Evolutionary conservation across 2,329 filamentous ascomycete genomes (phyloP), one percentile per base, ranked within the genome.

Genomic region (Ampelomyces quisqualis): DNA sequence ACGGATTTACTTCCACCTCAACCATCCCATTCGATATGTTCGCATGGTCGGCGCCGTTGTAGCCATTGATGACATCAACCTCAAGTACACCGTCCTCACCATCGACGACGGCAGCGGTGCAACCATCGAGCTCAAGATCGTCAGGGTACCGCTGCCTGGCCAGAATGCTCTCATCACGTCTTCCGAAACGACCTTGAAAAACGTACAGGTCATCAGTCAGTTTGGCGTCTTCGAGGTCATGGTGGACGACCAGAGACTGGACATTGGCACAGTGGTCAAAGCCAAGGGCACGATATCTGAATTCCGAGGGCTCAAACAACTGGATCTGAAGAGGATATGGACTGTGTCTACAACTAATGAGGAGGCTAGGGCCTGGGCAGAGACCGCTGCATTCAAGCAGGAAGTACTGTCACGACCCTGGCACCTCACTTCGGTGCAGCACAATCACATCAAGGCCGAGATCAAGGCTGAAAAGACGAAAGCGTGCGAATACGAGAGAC

Each of bases 101-200:
- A 51, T 85, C 8, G 81, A 85, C 59, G 81, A 85, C 51, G 76
- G 79, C 53, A 82, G 78, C 58, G 81, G 80, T 23, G 70, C 69
- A 1, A 79, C 71, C 4, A 71, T 84, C 40, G 79, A 83, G 33
- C 65, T 82, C 13, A 76, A 74, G 55, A 73, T 78, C 14, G 71
- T 75, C 27, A 62, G 67, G 18, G 51, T 60, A n/a, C 31, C 62
- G 5, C 23, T 59, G 9, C 55, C 61, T 10, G 48, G 55, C 15
- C 53, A 51, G 15, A 53, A 58, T 18, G 35, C 51, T 7, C 49
- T 57, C 28, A 51, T 61, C 15, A 56, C 55, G 14, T 54, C 62
- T 3, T 60, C 64, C 2, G 68, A 68, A 31, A 71, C 70, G 0
- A 48, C 49, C 3, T 49, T 71, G 15, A 53, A 67, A 10, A 70